Evolutionary conservation across 2,329 filamentous ascomycete species (phyloP).

Genomic region (Lachnellula cervina): DNA sequence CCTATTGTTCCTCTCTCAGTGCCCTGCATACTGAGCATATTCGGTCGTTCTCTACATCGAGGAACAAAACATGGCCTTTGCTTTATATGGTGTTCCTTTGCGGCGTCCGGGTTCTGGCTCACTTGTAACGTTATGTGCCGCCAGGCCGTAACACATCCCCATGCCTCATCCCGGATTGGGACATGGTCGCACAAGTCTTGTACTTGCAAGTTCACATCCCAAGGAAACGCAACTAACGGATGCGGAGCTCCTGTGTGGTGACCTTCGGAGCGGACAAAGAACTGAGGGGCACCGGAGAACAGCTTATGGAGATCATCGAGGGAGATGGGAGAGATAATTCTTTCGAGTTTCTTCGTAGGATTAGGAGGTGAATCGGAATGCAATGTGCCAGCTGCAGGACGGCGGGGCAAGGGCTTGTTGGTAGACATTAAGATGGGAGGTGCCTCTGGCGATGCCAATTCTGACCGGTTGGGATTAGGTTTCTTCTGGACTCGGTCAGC

Average conservation of each 20-base stretch:
- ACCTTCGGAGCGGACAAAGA: conserved; percentile 56
- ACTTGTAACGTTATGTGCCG: conserved; percentile 53
- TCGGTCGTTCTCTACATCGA: conserved; percentile 42
- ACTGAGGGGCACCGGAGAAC: conserved; percentile 73
- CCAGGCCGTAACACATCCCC: conserved; percentile 58
- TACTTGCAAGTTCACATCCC: conserved; percentile 57
- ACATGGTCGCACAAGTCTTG: conserved; percentile 61
- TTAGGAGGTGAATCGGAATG: conserved; percentile 36
- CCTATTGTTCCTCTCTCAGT: conserved; percentile 67
- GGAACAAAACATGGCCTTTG: conserved; percentile 26
- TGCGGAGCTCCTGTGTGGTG: conserved; percentile 56
- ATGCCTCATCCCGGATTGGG: conserved; percentile 58
- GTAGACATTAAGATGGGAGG: conserved; percentile 31
- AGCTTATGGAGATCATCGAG: conserved; percentile 61
- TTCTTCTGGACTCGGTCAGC: conserved; percentile 7
- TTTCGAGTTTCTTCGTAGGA: conserved; percentile 35
- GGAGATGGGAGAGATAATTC: conserved; percentile 56
- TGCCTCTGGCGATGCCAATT: conserved; percentile 9
- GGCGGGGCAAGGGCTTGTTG: conserved; percentile 54
- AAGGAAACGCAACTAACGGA: conserved; percentile 62
- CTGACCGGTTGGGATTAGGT: not conserved
- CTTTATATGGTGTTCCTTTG: conserved; percentile 16
- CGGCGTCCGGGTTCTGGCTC: conserved; percentile 37
- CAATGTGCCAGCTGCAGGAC: conserved; percentile 35
- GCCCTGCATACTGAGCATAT: conserved; percentile 69